Evolutionary conservation across 192 early-diverging fungal species (phyloP), one percentile per base, ranked within the genome.

Genomic region (Chytriomyces confervae): DNA sequence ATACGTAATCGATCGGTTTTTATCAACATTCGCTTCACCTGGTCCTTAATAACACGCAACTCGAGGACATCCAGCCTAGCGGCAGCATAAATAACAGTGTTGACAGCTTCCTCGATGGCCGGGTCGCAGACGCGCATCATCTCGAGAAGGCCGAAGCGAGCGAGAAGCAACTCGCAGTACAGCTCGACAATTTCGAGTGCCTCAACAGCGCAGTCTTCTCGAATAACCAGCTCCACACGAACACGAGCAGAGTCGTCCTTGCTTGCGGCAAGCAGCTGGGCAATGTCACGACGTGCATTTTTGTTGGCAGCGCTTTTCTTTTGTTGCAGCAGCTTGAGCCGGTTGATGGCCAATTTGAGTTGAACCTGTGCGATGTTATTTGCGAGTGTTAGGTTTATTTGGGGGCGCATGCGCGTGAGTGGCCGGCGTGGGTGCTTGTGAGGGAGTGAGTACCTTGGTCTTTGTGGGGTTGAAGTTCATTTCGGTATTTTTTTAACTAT

Each of bases 181-280:
- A 97, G 89, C 79, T 97, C 95, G 49, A 98, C 83, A 48, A 97
- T 93, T 80, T 99, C 97, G 85, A 98, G 81, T 2, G 95, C 97
- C 80, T 99, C 97, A n/a, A 92, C 87, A 67, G 88, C 87, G 64
- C 93, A 92, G 86, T 99, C 97, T 70, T 98, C 96, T 18, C 96
- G 91, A 68, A 99, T 99, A 63, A 99, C 95, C 78, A 92, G 88
- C 70, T 99, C 96, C 5, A 90, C 94, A 67, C 94, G 84, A 44
- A 97, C 93, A 23, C 92, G 86, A 9, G 96, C 97, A 72, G 92
- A 94, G 74, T 94, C 93, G 49, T 88, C 88, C 69, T 98, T 99
- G 78, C 92, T 92, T 66, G 80, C 86, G 77, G 95, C 92, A 10
- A 99, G 79, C 7, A 98, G 84, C 7, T 75, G 66, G 0, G 94